Percentiles rank a stretch among this genome's conserved stretches.
Conservation (phyloP, 768 basidiomycete species). For the Phanerodontia chrysosporium region DNA sequence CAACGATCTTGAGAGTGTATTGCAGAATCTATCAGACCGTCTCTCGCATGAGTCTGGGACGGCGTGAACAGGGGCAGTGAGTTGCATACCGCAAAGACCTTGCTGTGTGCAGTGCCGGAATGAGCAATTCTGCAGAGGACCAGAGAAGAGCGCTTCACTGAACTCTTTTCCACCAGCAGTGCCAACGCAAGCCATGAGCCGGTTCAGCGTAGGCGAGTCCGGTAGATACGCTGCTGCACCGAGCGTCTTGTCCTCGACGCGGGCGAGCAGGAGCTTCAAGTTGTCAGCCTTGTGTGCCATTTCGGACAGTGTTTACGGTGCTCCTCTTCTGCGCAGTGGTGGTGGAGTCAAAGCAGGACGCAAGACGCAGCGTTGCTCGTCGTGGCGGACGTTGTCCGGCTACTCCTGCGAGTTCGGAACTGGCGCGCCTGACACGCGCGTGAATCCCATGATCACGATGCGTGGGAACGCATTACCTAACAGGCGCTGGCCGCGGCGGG, state of each 20-base stretch:
- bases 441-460: neutral
- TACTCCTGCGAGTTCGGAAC: neutral
- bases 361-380: neutral
- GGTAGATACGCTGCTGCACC: conserved; percentile 59
- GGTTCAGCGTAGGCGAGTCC: conserved; percentile 62
- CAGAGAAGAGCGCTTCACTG: conserved; percentile 13
- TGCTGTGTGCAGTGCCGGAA: neutral
- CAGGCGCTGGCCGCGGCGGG: conserved; percentile 21
- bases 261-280: conserved; percentile 43
- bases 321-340: neutral
- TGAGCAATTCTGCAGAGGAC: neutral
- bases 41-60: neutral
- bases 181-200: conserved; percentile 69
- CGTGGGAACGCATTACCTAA: conserved; percentile 44
- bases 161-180: conserved; percentile 90
- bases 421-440: neutral
- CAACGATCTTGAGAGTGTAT: conserved; percentile 66
- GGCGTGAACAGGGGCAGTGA: neutral
- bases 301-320: neutral
- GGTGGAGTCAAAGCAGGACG: neutral
- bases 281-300: conserved; percentile 56
- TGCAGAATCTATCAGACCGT: conserved; percentile 53
- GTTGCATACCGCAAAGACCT: conserved; percentile 3
- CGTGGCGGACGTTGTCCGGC: conserved; percentile 1
- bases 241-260: conserved; percentile 58